Base-by-base conservation (phyloP, 768 basidiomycete genomes). In the Tricholoma hemisulphureum region DNA sequence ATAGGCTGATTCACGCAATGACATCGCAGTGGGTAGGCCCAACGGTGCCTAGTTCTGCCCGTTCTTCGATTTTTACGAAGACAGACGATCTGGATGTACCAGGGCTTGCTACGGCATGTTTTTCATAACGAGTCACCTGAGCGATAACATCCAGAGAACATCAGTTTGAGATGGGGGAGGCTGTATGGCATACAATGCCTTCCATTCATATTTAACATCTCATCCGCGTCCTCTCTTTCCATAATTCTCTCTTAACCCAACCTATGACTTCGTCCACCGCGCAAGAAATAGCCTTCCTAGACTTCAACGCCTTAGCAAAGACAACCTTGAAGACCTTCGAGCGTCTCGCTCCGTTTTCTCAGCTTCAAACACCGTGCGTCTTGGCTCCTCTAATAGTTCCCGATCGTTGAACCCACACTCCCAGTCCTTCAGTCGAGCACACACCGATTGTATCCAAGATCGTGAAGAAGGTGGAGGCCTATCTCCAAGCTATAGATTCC, bases 311-410 rank as follows among this genome's bases (percentile, higher is more conserved):
- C 24, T 49, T 71, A 11, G 75, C 72, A 4, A 68, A 65, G 41
- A 65, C 64, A 9, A 75, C 73, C 1, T 61, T 70, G 28, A 77
- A 75, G 60, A 71, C 73, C 3, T 64, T 75, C n/a, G 73, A 77
- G 51, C 70, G 75, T 8, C 66, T 77, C 16, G 72, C 70, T 4
- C 74, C 74, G 10, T 77, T 74, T 55, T 69, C 67, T 16, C 66
- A 63, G 13, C 61, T 75, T 41, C 67, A 66, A 61, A 64, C 64
- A 16, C 59, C 70, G 70, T 75, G 64, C 50, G 65, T 62, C 49
- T 21, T 26, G 24, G 26, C 24, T 13, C 14, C 24, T 11, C 26
- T n/a, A 45, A n/a, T 14, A 5, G 14, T 45, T 43, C 24, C 31
- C 39, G 56, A 31, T 28, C 13, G 2, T 24, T 52, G 26, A 29